Conservation (phyloP, 2,329 filamentous ascomycete genomes). For the Epichloe baconii region DNA sequence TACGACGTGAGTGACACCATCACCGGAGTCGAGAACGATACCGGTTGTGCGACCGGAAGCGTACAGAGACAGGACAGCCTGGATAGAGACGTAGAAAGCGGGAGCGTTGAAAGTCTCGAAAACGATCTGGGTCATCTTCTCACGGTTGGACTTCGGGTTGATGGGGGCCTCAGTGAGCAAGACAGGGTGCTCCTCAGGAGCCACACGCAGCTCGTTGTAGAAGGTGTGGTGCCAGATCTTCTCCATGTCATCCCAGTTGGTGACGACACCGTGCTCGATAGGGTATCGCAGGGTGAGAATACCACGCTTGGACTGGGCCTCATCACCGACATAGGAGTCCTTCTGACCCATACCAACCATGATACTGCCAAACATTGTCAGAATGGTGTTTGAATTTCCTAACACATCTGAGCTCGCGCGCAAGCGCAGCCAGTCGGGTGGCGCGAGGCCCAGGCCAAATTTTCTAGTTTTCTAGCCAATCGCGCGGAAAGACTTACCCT, state of each 20-base stretch:
- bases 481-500: slow-evolving; percentile 61
- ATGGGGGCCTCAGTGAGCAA: slow-evolving; percentile 98
- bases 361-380: slow-evolving; percentile 51
- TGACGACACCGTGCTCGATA: slow-evolving; percentile 99
- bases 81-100: slow-evolving; percentile 99
- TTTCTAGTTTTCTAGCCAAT: background rate
- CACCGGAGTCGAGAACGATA: slow-evolving; percentile 99
- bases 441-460: background rate
- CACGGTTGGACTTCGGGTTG: slow-evolving; percentile 99
- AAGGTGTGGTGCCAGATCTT: slow-evolving; percentile 99
- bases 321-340: slow-evolving; percentile 99
- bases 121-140: slow-evolving; percentile 99
- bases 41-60: slow-evolving; percentile 99
- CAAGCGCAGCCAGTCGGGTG: background rate
- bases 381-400: slow-evolving; percentile 2
- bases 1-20: slow-evolving; percentile 99
- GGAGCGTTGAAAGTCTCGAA: slow-evolving; percentile 99
- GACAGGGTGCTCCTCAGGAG: slow-evolving; percentile 98
- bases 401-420: background rate
- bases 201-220: slow-evolving; percentile 99
- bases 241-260: slow-evolving; percentile 99
- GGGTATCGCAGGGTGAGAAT: slow-evolving; percentile 98
- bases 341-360: slow-evolving; percentile 99
- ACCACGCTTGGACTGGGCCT: slow-evolving; percentile 99
- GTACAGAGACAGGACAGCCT: slow-evolving; percentile 98